Evolutionary conservation across 1,139 yeast genomes (phyloP), one percentile per base, ranked within the genome.

Genomic region (Lodderomyces metapsilosis): DNA sequence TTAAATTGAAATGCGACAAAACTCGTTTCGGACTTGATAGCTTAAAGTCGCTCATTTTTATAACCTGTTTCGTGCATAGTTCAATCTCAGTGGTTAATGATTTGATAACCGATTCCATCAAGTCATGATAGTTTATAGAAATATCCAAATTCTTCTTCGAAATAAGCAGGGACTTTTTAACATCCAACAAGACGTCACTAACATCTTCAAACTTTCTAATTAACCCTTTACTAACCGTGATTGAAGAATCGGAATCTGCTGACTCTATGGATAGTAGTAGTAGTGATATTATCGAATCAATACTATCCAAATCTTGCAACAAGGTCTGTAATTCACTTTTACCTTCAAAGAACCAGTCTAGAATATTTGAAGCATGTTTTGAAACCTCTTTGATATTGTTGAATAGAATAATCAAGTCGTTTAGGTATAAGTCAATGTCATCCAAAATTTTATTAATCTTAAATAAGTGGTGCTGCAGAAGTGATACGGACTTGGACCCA

Each of bases 91-190:
- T 55, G 27, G 70, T 69, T 23, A 84, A 68, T 1, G 82, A 72
- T 11, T 64, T 65, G 47, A 84, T 68, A 20, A 82, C 78, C 30
- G 64, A 64, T 36, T 69, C 69, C 40, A 68, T 71, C 30, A 85
- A 66, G 51, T 85, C 94, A 40, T 71, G 64, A 60, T 74, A 82
- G 46, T 80, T 83, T 10, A 73, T 64, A 1, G 85, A 71, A 7
- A 82, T 62, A 44, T 78, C 84, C 9, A 82, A 63, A 39, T 67
- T 68, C 33, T 62, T 60, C 51, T 78, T 75, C 27, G 71, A 56
- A 1, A 62, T 49, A 6, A 67, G 54, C 6, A 72, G 49, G 36
- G 59, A 48, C 38, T 68, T 66, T 49, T 73, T 71, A 20, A 74
- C 66, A 4, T 67, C 68, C 33, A 70, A 57, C 45, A 72, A 62